phyloP scores from a whole-genome alignment of 257 asterid species.

The Oldenlandia corymbosa region DNA sequence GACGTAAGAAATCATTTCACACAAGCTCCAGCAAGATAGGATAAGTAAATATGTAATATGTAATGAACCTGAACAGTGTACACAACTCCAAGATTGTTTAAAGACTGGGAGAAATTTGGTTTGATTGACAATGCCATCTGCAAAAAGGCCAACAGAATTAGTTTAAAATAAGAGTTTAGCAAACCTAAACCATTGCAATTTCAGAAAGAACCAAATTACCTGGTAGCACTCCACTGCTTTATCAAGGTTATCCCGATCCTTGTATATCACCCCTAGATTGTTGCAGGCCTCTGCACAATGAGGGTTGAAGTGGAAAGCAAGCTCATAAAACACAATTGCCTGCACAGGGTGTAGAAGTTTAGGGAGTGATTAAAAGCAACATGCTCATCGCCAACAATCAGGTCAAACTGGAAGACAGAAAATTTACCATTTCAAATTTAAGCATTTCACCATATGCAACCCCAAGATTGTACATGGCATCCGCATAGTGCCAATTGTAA shows the following conservation, averaged over 20 bases:
- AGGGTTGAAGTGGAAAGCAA: slow-evolving; percentile 98
- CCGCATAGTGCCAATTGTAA: slow-evolving; percentile 99
- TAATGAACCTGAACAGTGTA: slow-evolving; percentile 92
- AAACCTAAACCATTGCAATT: slow-evolving; percentile 16
- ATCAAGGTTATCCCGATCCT: slow-evolving; percentile 98
- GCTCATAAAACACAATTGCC: slow-evolving; percentile 98
- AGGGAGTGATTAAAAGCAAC: too few species aligned
- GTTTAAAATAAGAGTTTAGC: slow-evolving; percentile 18
- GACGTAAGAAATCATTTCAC: slow-evolving; percentile 10
- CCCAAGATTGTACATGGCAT: slow-evolving; percentile 99
- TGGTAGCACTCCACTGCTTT: slow-evolving; percentile 98
- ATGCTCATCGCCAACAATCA: too few species aligned
- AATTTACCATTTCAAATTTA: slow-evolving; percentile 84
- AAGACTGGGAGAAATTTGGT: slow-evolving; percentile 94
- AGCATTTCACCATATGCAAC: slow-evolving; percentile 99
- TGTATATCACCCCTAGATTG: slow-evolving; percentile 96
- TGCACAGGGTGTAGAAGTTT: too few species aligned
- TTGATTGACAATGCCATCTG: slow-evolving; percentile 95
- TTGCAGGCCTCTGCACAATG: slow-evolving; percentile 99
- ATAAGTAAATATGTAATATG: slow-evolving; percentile 6
- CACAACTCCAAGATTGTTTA: slow-evolving; percentile 99
- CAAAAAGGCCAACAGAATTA: slow-evolving; percentile 20
- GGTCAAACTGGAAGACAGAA: neutral
- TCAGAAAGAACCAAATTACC: slow-evolving; percentile 40
- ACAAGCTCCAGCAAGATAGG: neutral